Evolutionary conservation across 495 filamentous ascomycete species (phyloP), one percentile per base, ranked within the genome.

Genomic region (Pseudomonodictys pantanalensis): DNA sequence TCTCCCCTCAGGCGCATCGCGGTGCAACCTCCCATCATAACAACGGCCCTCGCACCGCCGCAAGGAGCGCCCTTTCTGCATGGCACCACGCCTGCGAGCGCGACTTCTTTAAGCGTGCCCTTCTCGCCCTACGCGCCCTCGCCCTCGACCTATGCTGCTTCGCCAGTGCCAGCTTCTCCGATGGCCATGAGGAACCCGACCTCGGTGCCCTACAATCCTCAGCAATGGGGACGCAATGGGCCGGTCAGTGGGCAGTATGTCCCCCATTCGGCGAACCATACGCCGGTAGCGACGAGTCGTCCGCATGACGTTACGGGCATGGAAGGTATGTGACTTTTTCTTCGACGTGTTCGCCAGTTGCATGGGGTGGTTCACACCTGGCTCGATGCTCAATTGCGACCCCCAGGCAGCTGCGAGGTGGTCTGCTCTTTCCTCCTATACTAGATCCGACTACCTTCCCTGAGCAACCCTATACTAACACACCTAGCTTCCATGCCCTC

Each of bases 121-220:
- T 71, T 71, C 58, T 65, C 69, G 44, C 65, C 68, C 38, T 68
- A 57, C 48, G 59, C 62, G 26, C 56, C 65, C 1, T 64, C 65
- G 22, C 58, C 60, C 9, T 56, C 60, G 23, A 45, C 65, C 20
- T 63, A 65, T 41, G 30, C 59, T 15, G 54, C 69, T 8, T 60
- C 65, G 26, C 59, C 62, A 17, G 43, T 38, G 45, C 42, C 49
- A n/a, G 41, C 60, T 24, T 65, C 67, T 24, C 64, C 67, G 15
- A 63, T 71, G 67, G 66, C 68, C n/a, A 59, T 67, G 52, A 62
- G 70, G 59, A 57, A 38, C 38, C 39, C 62, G 17, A 35, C 69
- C 32, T 58, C 59, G 20, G 58, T 65, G 24, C 62, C 69, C 12
- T 76, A 76, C 64, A 73, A 76, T 60, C 73, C 73, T 10, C 63